Evolutionary conservation across 2,329 filamentous ascomycete genomes (phyloP), one percentile per base, ranked within the genome.

Genomic region (Gnomoniopsis sp.): DNA sequence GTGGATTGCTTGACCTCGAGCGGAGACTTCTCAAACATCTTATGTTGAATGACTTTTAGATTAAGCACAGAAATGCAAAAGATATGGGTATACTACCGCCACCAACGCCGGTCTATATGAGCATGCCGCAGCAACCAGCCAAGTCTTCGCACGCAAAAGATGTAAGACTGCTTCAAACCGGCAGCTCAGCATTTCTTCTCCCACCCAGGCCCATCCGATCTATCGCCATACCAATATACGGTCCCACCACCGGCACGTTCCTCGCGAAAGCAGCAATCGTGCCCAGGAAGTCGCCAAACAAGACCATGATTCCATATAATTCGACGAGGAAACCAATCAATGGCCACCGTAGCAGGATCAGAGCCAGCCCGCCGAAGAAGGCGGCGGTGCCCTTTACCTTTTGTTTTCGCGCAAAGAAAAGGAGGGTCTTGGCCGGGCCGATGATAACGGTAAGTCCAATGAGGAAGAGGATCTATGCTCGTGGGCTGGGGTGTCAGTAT

Each of bases 371-470:
- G 3, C 79, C 78, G 67, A 90, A 88, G 77, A 99, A 99, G 17
- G 93, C 93, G 4, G 87, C 88, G 0, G 91, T 97, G 64, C 95
- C 95, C 71, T 92, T 92, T 68, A 91, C 85, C 75, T 99, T 99
- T 72, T 97, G 91, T 67, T 87, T 88, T 62, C 95, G 89, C 53
- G 92, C 90, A 79, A 99, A 99, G 86, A 99, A 99, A 71, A 89
- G 80, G 64, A 93, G 80, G 0, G 95, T 98, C 73, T 97, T 97
- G 73, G 89, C 84, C 23, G 91, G 84, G 47, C 95, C 95, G 76
- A 99, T 96, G 68, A 98, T 96, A 60, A 98, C 89, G 33, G 93
- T 96, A 26, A 99, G 86, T 73, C 95, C 95, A 77, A 96, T 91
- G 56, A 99, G 86, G 82, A 99, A 98, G 73, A 99, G 91, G 74